Base-by-base conservation (phyloP, 192 early-diverging fungal species). In the Entomortierella lignicola region DNA sequence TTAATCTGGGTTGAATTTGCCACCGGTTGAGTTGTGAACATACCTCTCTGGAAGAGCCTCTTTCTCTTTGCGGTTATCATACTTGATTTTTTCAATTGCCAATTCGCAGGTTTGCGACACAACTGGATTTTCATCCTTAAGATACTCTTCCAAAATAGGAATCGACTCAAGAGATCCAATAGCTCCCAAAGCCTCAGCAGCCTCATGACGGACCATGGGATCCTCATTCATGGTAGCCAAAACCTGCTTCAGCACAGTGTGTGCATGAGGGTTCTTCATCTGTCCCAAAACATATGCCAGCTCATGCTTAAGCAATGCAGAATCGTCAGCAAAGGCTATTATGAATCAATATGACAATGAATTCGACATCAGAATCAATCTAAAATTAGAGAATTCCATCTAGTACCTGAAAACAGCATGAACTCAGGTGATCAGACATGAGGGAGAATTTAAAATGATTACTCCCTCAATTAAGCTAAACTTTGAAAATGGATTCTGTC, bases 171-270 rank as follows among this genome's bases (percentile, higher is more conserved):
- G 73, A 32, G 92, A 85, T 4, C 94, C 95, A 66, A 99, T 94
- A 4, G 98, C 98, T 25, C 95, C 96, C 57, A 99, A 82, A 2
- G 98, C 96, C 82, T 99, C 98, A 12, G 96, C 98, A 26, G 97
- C 96, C 84, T 99, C 98, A 79, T 99, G 98, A 6, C 98, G 89
- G 54, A 98, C 97, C 98, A 99, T 99, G 39, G 91, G 91, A 69
- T 96, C 93, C 71, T 97, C 89, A 20, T 80, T 69, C 58, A 71
- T 80, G 48, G 89, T 73, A n/a, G 82, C 86, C 66, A 99, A 84
- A 12, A 97, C 93, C 27, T 68, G 62, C 44, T 80, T 68, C 7
- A 99, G 85, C 20, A 87, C 82, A 0, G 85, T 85, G 47, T 96
- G 91, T 17, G 98, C 96, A 13, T 85, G 79, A 21, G 85, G 84